Conservation (phyloP, 2,329 filamentous ascomycete species). For the Pseudogymnoascus sp. region DNA sequence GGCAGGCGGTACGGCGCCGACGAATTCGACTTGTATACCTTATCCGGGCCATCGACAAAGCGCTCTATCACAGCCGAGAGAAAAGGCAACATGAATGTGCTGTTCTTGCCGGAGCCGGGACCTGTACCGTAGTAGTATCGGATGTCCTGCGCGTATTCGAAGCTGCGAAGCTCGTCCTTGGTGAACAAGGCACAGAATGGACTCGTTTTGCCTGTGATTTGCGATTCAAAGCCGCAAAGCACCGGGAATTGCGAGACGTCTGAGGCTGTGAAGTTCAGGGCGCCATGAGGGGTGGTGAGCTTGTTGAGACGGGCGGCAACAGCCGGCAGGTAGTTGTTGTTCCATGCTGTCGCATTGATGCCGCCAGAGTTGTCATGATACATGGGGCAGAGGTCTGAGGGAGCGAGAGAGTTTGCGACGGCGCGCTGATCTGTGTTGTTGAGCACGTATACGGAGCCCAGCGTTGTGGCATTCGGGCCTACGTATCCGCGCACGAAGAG, state of each 20-base stretch:
- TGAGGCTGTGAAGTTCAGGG: constrained; percentile 44
- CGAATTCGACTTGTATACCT: constrained; percentile 40
- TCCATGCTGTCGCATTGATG: constrained; percentile 41
- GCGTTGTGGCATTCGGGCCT: constrained; percentile 44
- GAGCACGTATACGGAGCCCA: constrained; percentile 50
- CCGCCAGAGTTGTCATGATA: constrained; percentile 48
- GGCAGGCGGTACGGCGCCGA: constrained; percentile 41
- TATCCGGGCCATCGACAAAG: constrained; percentile 44
- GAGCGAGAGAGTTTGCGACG: constrained; percentile 47
- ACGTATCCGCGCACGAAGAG: constrained; percentile 56
- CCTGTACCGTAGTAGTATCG: constrained; percentile 61
- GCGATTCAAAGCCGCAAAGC: constrained; percentile 63
- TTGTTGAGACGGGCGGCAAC: constrained; percentile 47
- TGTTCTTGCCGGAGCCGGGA: constrained; percentile 45
- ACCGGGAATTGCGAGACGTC: constrained; percentile 56
- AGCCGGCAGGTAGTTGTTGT: constrained; percentile 43
- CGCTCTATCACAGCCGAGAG: constrained; percentile 45
- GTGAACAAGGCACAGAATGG: constrained; percentile 58
- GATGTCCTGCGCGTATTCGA: constrained; percentile 61
- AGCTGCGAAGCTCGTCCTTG: constrained; percentile 52
- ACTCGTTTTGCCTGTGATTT: constrained; percentile 54
- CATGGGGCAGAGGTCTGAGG: constrained; percentile 55
- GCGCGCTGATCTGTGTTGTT: constrained; percentile 47
- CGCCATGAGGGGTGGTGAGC: constrained; percentile 39
- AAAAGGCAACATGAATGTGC: constrained; percentile 54